These are phyloP conservation scores for Hanseniaspora nectarophila DNA, from an alignment of 805 yeast genomes.

Conservation along the genomic window DNA sequence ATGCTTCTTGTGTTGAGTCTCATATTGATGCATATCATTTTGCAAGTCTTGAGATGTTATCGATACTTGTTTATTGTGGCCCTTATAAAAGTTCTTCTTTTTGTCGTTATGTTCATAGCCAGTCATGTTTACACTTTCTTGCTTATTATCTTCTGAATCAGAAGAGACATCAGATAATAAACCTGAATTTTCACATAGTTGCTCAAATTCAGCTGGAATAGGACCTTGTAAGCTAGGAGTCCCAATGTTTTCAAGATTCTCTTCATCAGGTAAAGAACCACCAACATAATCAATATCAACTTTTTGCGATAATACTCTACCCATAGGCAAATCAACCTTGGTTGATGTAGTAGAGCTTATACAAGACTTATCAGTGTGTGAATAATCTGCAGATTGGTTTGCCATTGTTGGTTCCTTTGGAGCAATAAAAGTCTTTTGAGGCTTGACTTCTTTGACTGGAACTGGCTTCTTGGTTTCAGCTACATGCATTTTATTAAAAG, in stretches of 20 bases:
- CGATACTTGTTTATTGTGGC: not conserved
- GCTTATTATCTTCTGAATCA: not conserved
- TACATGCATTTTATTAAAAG: not conserved
- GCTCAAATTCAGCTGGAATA: constrained; percentile 9
- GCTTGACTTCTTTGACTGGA: not conserved
- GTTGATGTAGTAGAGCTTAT: constrained; percentile 12
- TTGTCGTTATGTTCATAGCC: not conserved
- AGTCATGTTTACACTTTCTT: not conserved
- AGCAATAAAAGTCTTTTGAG: not conserved
- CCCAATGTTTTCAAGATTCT: not conserved
- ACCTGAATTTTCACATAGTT: constrained; percentile 11
- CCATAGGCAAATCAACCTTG: constrained; percentile 5
- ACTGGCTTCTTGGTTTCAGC: not conserved
- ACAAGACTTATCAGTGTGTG: not conserved
- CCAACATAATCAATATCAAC: constrained; percentile 9
- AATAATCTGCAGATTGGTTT: not conserved
- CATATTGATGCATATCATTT: not conserved
- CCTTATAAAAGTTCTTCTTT: not conserved
- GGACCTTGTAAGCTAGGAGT: not conserved
- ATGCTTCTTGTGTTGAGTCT: constrained; percentile 6
- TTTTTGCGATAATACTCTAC: constrained; percentile 3
- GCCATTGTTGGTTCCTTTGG: not conserved
- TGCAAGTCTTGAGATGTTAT: constrained; percentile 9
- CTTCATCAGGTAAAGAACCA: constrained; percentile 9
- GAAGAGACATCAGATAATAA: constrained; percentile 4